Evolutionary conservation across 768 basidiomycete species (phyloP).

Genomic region (Xanthoconium purpureum): DNA sequence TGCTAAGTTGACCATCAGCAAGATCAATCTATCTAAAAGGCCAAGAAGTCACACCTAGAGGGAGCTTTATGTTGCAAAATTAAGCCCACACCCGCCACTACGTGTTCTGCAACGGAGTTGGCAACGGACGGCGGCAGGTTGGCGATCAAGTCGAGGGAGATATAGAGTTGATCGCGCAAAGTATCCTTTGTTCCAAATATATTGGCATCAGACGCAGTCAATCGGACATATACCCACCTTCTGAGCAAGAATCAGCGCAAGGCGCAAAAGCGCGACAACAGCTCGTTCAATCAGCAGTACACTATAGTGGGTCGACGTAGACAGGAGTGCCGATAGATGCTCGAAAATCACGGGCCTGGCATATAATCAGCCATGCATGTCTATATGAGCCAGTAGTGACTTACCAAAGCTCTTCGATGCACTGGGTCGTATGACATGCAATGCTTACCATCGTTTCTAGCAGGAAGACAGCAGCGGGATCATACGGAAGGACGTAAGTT

Average conservation of each 20-base stretch:
- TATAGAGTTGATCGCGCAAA: slow-evolving; percentile 89
- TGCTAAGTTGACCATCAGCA: slow-evolving; percentile 41
- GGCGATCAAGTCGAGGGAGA: slow-evolving; percentile 88
- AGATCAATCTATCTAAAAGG: neutral
- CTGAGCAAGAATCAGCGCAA: slow-evolving; percentile 80
- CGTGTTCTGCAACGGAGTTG: slow-evolving; percentile 85
- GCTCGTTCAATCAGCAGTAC: slow-evolving; percentile 91
- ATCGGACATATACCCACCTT: slow-evolving; percentile 47
- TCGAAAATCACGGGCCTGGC: slow-evolving; percentile 92
- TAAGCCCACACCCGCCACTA: slow-evolving; percentile 76
- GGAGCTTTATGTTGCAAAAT: slow-evolving; percentile 76
- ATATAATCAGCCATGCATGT: neutral
- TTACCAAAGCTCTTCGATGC: slow-evolving; percentile 88
- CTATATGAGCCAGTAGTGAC: slow-evolving; percentile 19
- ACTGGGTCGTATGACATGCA: slow-evolving; percentile 66
- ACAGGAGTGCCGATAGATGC: slow-evolving; percentile 80
- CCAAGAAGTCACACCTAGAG: slow-evolving; percentile 44
- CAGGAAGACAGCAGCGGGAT: slow-evolving; percentile 92
- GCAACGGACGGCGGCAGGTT: slow-evolving; percentile 74
- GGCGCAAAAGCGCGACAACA: slow-evolving; percentile 79
- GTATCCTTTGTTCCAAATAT: slow-evolving; percentile 48
- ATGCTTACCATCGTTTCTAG: slow-evolving; percentile 95
- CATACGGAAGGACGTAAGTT: slow-evolving; percentile 73
- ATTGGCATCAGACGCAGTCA: neutral
- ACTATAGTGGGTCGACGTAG: slow-evolving; percentile 77